Conservation (phyloP, 495 filamentous ascomycete species). For the Zalerion maritima region DNA sequence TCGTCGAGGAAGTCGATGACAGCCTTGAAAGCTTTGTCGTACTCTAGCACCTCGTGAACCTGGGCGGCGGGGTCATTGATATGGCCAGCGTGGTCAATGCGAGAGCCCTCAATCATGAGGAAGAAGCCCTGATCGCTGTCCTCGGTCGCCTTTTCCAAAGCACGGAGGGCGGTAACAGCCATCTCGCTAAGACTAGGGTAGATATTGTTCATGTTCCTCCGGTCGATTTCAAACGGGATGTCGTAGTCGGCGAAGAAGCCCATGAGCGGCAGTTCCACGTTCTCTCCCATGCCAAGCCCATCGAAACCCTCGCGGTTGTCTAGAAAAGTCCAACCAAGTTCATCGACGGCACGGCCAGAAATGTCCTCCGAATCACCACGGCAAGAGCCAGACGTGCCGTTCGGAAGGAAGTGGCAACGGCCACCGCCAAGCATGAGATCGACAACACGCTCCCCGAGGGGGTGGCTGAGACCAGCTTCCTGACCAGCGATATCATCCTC, state of each 20-base stretch:
- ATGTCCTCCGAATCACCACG: slow-evolving; percentile 59
- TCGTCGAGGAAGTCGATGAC: slow-evolving; percentile 75
- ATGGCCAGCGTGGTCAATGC: slow-evolving; percentile 94
- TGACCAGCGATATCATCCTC: slow-evolving; percentile 88
- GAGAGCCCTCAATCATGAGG: slow-evolving; percentile 91
- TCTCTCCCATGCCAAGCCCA: slow-evolving; percentile 49
- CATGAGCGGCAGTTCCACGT: slow-evolving; percentile 65
- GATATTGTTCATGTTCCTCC: slow-evolving; percentile 54
- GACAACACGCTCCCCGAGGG: slow-evolving; percentile 69
- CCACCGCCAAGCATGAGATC: slow-evolving; percentile 90
- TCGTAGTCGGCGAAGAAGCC: slow-evolving; percentile 75
- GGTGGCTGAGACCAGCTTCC: slow-evolving; percentile 65
- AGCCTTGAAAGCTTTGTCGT: slow-evolving; percentile 69
- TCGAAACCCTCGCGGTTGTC: slow-evolving; percentile 64
- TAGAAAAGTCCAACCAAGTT: slow-evolving; percentile 67
- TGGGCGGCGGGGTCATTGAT: slow-evolving; percentile 91
- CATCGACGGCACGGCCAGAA: slow-evolving; percentile 48
- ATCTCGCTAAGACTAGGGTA: slow-evolving; percentile 91
- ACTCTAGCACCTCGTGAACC: slow-evolving; percentile 85
- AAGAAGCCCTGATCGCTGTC: slow-evolving; percentile 90
- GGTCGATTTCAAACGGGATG: slow-evolving; percentile 87
- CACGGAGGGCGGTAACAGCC: slow-evolving; percentile 64
- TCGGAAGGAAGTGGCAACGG: slow-evolving; percentile 83
- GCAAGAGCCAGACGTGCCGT: slow-evolving; percentile 61
- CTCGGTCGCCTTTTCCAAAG: slow-evolving; percentile 68